A percentile compares a stretch with the other conserved stretches of the same genome.
Conservation (phyloP, 2,329 filamentous ascomycete genomes). For the Cladophialophora exuberans region DNA sequence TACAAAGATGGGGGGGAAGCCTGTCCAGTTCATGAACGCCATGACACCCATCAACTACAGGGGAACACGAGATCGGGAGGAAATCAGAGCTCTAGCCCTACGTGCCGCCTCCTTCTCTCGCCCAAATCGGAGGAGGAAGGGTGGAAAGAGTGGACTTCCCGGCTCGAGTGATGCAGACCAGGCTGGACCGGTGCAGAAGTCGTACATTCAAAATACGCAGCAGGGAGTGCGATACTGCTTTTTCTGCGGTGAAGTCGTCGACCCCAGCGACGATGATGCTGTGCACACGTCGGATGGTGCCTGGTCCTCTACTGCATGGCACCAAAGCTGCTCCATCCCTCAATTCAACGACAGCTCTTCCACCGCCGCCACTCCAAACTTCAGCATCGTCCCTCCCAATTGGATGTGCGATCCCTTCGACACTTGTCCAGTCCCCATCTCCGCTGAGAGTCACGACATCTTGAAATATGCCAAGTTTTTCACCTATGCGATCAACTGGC, state of each 20-base stretch:
- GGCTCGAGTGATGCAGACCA: background rate
- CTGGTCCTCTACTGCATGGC: background rate
- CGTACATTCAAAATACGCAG: background rate
- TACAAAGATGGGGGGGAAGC: background rate
- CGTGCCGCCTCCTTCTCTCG: slow-evolving; percentile 9
- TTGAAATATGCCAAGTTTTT: slow-evolving; percentile 3
- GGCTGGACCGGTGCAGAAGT: background rate
- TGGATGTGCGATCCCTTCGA: slow-evolving; percentile 3
- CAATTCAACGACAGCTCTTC: too few species aligned
- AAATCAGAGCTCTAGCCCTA: slow-evolving; percentile 3
- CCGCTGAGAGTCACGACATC: slow-evolving; percentile 2
- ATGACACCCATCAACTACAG: slow-evolving; percentile 6
- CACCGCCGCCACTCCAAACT: background rate
- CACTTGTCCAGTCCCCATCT: background rate
- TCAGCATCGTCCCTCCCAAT: background rate
- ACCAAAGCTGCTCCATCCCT: background rate
- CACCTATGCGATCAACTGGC: slow-evolving; percentile 9
- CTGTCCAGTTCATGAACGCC: slow-evolving; percentile 6
- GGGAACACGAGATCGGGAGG: slow-evolving; percentile 6
- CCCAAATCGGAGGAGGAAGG: slow-evolving; percentile 6
- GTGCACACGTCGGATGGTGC: background rate
- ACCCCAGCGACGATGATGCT: background rate
- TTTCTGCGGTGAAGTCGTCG: background rate
- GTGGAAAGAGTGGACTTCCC: background rate
- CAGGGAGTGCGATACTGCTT: background rate